A percentile compares a stretch with the other conserved stretches of the same genome.
Evolutionary conservation across 2,329 filamentous ascomycete species (phyloP).

Genomic region (Hypoxylon sp.): DNA sequence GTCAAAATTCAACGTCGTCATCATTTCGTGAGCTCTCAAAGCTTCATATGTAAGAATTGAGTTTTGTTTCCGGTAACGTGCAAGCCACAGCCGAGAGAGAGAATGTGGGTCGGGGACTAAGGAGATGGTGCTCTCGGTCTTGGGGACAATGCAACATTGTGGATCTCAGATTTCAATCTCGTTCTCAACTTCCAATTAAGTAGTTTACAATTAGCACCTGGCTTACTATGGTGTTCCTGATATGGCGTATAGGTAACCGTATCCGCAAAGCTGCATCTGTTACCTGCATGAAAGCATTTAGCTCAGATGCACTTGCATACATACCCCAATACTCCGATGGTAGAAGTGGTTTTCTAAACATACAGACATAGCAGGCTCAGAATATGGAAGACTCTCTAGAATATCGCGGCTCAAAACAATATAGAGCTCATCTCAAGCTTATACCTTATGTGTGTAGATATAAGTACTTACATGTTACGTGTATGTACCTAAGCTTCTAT

Average conservation of each 20-base stretch:
- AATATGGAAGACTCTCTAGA: not conserved
- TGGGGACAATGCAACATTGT: slow-evolving; percentile 31
- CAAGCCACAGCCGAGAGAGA: slow-evolving; percentile 36
- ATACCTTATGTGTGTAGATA: not conserved
- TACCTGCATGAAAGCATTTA: not conserved
- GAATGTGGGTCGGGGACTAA: slow-evolving; percentile 9
- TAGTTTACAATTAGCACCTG: slow-evolving; percentile 28
- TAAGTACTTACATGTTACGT: slow-evolving; percentile 5
- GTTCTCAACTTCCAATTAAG: slow-evolving; percentile 31
- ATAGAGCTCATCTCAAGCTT: not conserved
- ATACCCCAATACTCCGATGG: not conserved
- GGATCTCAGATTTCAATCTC: slow-evolving; percentile 18
- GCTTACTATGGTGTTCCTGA: slow-evolving; percentile 5
- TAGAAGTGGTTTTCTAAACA: not conserved
- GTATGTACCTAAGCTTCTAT: slow-evolving; percentile 1
- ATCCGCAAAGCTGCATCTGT: slow-evolving; percentile 17
- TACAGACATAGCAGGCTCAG: not conserved
- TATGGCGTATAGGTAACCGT: slow-evolving; percentile 21
- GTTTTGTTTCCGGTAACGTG: slow-evolving; percentile 32
- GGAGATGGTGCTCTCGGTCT: slow-evolving; percentile 34
- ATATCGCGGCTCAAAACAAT: not conserved
- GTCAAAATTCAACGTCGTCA: slow-evolving; percentile 33
- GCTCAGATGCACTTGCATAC: slow-evolving; percentile 5
- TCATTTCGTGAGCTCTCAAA: slow-evolving; percentile 33
- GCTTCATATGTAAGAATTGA: slow-evolving; percentile 18